Conservation (phyloP, 805 yeast species). For the Saturnispora gosingensis region DNA sequence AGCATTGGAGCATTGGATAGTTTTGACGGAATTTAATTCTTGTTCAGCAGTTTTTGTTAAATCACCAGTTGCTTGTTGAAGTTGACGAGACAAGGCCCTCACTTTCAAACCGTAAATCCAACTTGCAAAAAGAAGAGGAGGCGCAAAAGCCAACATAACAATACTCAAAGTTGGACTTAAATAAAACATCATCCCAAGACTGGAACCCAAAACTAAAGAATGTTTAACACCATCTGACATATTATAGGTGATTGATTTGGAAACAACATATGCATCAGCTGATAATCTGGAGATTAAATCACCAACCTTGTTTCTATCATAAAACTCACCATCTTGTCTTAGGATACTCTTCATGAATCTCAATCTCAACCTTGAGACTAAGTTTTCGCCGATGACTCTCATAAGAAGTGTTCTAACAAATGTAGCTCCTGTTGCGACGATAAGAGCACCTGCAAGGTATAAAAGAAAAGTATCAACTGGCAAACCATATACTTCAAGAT, state of each 20-base stretch:
- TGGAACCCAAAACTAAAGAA: constrained; percentile 68
- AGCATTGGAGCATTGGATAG: constrained; percentile 87
- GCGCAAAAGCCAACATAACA: constrained; percentile 69
- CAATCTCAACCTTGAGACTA: constrained; percentile 78
- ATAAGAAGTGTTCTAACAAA: constrained; percentile 69
- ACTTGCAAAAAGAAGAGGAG: constrained; percentile 78
- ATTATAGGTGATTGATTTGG: constrained; percentile 80
- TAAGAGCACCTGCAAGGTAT: constrained; percentile 52
- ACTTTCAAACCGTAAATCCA: constrained; percentile 75
- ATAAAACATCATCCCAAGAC: constrained; percentile 83
- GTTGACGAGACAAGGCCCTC: constrained; percentile 60
- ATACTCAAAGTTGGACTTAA: constrained; percentile 73
- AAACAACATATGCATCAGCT: constrained; percentile 82
- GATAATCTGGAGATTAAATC: constrained; percentile 83
- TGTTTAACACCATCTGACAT: constrained; percentile 87
- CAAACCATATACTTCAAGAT: constrained; percentile 43
- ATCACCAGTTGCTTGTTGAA: constrained; percentile 81
- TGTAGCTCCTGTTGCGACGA: constrained; percentile 69
- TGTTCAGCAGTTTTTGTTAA: constrained; percentile 90
- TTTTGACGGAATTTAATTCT: constrained; percentile 72
- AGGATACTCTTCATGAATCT: constrained; percentile 68
- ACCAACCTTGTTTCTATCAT: constrained; percentile 86
- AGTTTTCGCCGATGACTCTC: constrained; percentile 74
- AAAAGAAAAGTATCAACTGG: constrained; percentile 51
- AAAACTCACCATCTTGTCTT: constrained; percentile 81